Percentiles rank a stretch among this genome's conserved stretches.
Conservation (phyloP, 2,329 filamentous ascomycete species). For the Daldinia eschscholtzii region DNA sequence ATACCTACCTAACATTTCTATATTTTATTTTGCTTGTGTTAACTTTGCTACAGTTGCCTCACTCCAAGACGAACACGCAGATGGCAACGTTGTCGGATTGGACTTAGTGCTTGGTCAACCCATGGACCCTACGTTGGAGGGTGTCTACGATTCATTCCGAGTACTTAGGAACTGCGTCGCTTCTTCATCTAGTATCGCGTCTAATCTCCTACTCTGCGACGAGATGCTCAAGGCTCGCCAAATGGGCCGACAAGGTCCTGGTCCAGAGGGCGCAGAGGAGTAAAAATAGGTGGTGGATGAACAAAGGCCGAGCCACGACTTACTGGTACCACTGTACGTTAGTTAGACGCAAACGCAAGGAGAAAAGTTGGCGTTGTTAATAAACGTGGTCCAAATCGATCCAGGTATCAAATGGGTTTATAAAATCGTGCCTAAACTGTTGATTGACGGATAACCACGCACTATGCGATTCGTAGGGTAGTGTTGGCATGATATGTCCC, state of each 20-base stretch:
- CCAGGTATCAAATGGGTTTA: constrained; percentile 6
- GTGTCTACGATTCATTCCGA: constrained; percentile 95
- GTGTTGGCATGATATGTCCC: neutral
- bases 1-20: neutral
- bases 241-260: constrained; percentile 80
- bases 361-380: constrained; percentile 31
- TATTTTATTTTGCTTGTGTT: constrained; percentile 8
- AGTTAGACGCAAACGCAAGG: constrained; percentile 38
- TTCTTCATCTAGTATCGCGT: constrained; percentile 93
- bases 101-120: constrained; percentile 88
- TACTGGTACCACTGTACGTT: constrained; percentile 40
- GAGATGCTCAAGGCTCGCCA: constrained; percentile 97
- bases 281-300: constrained; percentile 35
- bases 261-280: constrained; percentile 70
- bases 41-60: constrained; percentile 73
- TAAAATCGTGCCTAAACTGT: neutral
- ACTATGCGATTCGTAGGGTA: neutral
- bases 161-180: constrained; percentile 94
- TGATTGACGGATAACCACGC: neutral
- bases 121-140: constrained; percentile 94
- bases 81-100: constrained; percentile 88
- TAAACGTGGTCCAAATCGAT: constrained; percentile 26
- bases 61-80: constrained; percentile 85
- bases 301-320: constrained; percentile 14
- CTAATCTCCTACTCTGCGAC: constrained; percentile 94